Evolutionary conservation across 805 yeast genomes (phyloP).

Genomic region (Lachancea dasiensis): DNA sequence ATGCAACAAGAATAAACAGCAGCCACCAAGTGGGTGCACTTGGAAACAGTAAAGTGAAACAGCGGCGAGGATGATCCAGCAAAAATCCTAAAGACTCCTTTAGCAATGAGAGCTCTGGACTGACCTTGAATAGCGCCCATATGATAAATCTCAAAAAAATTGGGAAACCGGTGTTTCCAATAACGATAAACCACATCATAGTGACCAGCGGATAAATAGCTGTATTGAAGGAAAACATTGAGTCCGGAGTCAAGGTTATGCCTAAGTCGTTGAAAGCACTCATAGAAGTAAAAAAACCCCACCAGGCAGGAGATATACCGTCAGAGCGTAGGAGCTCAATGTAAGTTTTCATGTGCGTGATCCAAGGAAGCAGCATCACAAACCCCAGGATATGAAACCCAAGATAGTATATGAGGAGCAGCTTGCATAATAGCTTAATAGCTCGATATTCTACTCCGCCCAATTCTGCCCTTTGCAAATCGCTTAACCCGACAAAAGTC

Average conservation of each 20-base stretch:
- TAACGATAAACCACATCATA: conserved; percentile 64
- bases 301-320: conserved; percentile 80
- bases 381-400: conserved; percentile 65
- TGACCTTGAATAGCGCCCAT: conserved; percentile 66
- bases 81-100: conserved; percentile 80
- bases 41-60: conserved; percentile 89
- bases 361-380: conserved; percentile 57
- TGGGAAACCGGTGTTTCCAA: conserved; percentile 96
- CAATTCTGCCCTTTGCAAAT: conserved; percentile 82
- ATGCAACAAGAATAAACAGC: conserved; percentile 58
- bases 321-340: conserved; percentile 38
- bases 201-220: conserved; percentile 62
- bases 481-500: conserved; percentile 74
- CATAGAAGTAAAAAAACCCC: conserved; percentile 82
- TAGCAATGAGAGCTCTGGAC: conserved; percentile 56
- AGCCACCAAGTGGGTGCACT: conserved; percentile 95
- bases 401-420: conserved; percentile 60
- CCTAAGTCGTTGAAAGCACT: conserved; percentile 87
- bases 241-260: conserved; percentile 69
- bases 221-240: conserved; percentile 61
- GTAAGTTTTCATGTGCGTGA: conserved; percentile 39
- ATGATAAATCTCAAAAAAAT: conserved; percentile 70
- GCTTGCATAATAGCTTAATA: conserved; percentile 62
- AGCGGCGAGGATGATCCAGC: conserved; percentile 93
- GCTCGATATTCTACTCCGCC: conserved; percentile 98